These are phyloP conservation scores for Schizophyllum amplum DNA, from an alignment of 1,284 basidiomycete species.

Conservation along the genomic window DNA sequence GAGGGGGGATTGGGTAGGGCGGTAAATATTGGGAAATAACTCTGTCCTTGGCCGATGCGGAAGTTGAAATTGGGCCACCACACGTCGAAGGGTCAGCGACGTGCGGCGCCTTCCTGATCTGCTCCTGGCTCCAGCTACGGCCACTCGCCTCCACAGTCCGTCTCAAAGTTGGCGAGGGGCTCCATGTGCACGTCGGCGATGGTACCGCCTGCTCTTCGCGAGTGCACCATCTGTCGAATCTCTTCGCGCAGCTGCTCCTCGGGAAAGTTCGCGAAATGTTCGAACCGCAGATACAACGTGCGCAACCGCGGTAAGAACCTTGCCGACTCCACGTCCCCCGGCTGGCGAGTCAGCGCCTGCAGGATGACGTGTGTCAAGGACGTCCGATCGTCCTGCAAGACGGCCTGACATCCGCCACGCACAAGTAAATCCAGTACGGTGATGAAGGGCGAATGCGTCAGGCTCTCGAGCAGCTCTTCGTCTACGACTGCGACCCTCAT, in stretches of 20 bases:
- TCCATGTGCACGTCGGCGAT: background rate
- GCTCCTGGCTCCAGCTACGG: too few species aligned
- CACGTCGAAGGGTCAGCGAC: too few species aligned
- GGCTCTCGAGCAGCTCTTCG: background rate
- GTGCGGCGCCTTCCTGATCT: too few species aligned
- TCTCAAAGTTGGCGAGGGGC: background rate
- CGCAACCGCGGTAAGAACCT: background rate
- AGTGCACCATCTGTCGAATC: background rate
- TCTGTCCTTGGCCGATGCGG: too few species aligned
- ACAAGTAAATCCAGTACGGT: background rate
- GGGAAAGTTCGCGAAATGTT: background rate
- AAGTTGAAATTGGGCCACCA: too few species aligned
- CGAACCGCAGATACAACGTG: background rate
- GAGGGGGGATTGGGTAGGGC: too few species aligned
- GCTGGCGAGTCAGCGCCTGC: background rate
- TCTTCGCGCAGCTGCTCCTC: background rate
- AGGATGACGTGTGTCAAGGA: background rate
- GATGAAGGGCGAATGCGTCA: background rate
- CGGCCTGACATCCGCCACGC: background rate
- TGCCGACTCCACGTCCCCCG: background rate
- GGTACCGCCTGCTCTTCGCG: background rate
- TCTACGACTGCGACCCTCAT: background rate
- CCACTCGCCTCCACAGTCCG: background rate
- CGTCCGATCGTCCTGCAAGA: background rate
- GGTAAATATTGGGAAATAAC: too few species aligned